phyloP scores from a whole-genome alignment of 176 grass and related monocot species.

The Bonia amplexicaulis region DNA sequence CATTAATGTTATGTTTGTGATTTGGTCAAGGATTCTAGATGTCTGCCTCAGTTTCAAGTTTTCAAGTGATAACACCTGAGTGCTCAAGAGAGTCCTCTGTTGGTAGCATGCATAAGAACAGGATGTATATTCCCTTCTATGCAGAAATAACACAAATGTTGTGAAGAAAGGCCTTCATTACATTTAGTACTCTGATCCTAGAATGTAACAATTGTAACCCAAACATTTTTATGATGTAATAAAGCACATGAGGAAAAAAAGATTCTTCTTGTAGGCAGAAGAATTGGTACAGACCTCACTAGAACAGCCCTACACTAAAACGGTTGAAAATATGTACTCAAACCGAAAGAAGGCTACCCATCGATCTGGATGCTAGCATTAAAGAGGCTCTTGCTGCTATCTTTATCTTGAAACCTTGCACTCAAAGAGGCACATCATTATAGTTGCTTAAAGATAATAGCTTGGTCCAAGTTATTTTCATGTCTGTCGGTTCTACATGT shows the following conservation, averaged over 20 bases:
- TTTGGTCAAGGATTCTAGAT: neutral
- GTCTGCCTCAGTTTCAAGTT: neutral
- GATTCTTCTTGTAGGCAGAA: neutral
- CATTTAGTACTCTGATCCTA: neutral
- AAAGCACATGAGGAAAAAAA: neutral
- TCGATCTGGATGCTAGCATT: neutral
- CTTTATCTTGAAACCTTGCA: neutral
- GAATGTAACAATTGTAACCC: neutral
- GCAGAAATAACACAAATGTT: neutral
- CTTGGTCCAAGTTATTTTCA: neutral
- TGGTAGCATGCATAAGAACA: neutral
- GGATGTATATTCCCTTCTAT: neutral
- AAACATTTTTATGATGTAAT: neutral
- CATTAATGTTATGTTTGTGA: neutral
- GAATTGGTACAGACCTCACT: neutral
- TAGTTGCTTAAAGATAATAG: neutral
- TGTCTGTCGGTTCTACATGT: neutral
- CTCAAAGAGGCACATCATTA: neutral
- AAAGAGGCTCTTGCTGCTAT: neutral
- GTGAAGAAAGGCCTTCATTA: neutral
- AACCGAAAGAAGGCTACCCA: neutral
- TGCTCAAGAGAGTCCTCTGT: neutral
- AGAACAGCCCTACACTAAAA: neutral
- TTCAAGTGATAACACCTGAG: slow-evolving; percentile 1
- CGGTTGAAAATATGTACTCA: neutral